Base-by-base conservation (phyloP, 2,329 filamentous ascomycete genomes). In the Coniosporium tulheliwenetii region DNA sequence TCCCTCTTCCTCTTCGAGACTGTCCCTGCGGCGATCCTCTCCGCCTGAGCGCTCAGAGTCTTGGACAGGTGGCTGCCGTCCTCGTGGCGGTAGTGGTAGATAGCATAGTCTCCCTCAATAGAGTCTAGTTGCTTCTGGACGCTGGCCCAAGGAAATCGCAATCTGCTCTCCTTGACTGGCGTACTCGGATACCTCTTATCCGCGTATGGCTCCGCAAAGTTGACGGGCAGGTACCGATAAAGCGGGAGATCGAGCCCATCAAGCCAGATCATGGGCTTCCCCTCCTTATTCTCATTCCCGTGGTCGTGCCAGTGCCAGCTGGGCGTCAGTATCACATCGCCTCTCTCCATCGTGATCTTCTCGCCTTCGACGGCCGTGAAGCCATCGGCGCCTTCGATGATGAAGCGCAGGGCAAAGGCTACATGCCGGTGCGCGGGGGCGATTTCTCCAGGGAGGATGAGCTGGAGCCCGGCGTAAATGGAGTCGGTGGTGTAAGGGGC, bases 291-390 rank as follows among this genome's bases (percentile, higher is more conserved):
- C 19, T 26, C 19, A 7, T 26, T 26, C 2, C 73, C 73, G 42
- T 77, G 72, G 44, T 76, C 73, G 44, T 75, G 72, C 63, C 69
- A 76, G 48, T 73, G 67, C 72, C 72, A 76, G 0, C 63, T 67
- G 0, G 71, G 73, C 0, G 73, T 77, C 1, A 75, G 53, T 10
- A 76, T 69, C 1, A 76, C 67, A 45, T 76, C 72, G 8, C 71
- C 71, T 2, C 64, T 59, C 14, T 60, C 49, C 51, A 77, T 69
- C 2, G 58, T 54, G 46, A 77, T 69, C 41, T 69, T 65, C 35
- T 61, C 55, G 5, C 73, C 71, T 39, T 73, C 68, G 0, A 76
- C 68, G 1, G 72, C 70, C 0, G 73, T 76, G 48, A 75, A 77
- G 1, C 72, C 71, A 2, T 65, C 65, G 10, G 63, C 54, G 1